Base-by-base conservation (phyloP, 176 grass and related monocot genomes). In the Neostapfia colusana region DNA sequence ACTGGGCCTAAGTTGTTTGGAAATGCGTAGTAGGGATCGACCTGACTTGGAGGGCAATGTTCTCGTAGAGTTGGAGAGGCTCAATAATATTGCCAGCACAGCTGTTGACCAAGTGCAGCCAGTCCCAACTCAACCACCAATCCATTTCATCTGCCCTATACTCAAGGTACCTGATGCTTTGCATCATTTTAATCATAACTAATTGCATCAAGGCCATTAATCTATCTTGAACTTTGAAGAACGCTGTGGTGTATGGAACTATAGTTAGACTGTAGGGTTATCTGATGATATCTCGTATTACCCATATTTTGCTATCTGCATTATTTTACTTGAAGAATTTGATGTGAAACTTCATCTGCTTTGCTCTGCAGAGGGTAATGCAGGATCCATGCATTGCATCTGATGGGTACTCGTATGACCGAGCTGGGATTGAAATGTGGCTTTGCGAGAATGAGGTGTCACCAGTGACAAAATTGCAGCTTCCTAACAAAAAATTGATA, bases 371-470 rank as follows among this genome's bases (percentile, higher is more conserved):
- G 92, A 85, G 77, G 65, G 60, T 89, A 63, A 96, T 96, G 93
- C 37, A 85, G 68, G 75, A 96, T 54, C 93, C 92, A 3, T 87
- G 61, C 70, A 88, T 92, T 28, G 89, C 93, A 31, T 83, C 89
- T n/a, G 93, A 96, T 65, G 93, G 93, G 27, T 88, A 89, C 73
- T 89, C 87, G 1, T 96, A 92, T 35, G 93, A 96, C 23, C 69
- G 79, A 23, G 78, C 70, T 68, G 87, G 87, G 9, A 96, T 88
- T 4, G 75, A 74, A 75, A 83, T 79, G 80, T 88, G 85, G 85
- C 69, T 88, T n/a, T 61, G 55, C 7, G 80, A 88, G 60, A 73
- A 83, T 41, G 75, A 83, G 28, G 36, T 74, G 35, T 88, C 85
- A 23, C 80, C 85, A 18, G 4, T 83, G 51, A 83, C 85, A 34